phyloP scores from a whole-genome alignment of 1,284 basidiomycete genomes.

The Coriolopsis trogii region DNA sequence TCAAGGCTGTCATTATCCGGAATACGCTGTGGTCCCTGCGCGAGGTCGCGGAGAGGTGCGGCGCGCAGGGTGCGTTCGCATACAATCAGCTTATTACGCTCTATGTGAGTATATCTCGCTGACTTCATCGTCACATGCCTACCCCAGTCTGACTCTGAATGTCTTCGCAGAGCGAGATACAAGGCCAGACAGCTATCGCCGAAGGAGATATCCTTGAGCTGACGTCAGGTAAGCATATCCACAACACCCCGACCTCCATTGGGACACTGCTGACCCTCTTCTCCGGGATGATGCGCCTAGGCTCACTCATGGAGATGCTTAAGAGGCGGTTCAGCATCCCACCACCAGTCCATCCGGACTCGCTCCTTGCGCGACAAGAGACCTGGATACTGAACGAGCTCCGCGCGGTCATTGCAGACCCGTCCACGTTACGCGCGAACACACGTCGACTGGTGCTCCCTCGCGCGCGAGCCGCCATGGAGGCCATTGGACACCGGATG shows the following conservation, averaged over 20 bases:
- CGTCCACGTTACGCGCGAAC: conserved; percentile 23
- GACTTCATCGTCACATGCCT: too few species aligned
- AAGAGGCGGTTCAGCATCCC: too few species aligned
- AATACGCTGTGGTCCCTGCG: conserved; percentile 10
- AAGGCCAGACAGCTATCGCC: conserved; percentile 28
- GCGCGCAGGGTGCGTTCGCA: conserved; percentile 32
- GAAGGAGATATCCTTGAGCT: conserved; percentile 33
- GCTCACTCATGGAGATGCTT: too few species aligned
- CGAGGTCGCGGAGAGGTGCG: conserved; percentile 24
- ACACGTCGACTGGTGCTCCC: conserved; percentile 31
- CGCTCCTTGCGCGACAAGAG: conserved; percentile 27
- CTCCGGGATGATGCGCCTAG: too few species aligned
- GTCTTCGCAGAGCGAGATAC: conserved; percentile 17
- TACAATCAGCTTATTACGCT: conserved; percentile 23
- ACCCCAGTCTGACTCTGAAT: too few species aligned
- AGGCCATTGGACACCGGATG: conserved; percentile 36
- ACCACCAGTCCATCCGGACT: conserved; percentile 23
- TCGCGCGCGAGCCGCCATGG: conserved; percentile 23
- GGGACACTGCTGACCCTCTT: neutral
- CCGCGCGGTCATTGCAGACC: conserved; percentile 2
- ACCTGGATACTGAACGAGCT: conserved; percentile 18
- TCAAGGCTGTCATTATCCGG: conserved; percentile 26
- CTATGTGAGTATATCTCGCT: conserved; percentile 21
- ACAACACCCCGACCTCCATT: too few species aligned
- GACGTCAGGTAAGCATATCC: too few species aligned